Evolutionary conservation across 352 stramenopile genomes (phyloP), one percentile per base, ranked within the genome.

Genomic region (Phytophthora megakarya): DNA sequence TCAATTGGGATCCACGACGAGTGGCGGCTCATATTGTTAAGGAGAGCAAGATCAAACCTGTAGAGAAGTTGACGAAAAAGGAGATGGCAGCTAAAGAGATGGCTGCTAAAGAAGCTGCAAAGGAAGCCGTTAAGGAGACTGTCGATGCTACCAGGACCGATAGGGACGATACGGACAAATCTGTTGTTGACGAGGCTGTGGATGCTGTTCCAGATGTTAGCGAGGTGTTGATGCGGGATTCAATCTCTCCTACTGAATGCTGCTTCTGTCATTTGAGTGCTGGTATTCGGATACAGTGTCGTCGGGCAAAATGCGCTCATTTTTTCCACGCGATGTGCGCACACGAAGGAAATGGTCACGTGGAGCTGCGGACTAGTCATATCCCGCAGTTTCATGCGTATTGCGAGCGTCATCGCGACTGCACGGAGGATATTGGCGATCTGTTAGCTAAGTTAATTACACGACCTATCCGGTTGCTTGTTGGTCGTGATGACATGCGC

Each of bases 251-350:
- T 5, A 45, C 13, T 35, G 47, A 67, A 16, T 92, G 84, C 54
- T 88, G 70, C 51, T 87, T 89, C 38, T 93, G 84, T 25, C 28
- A 62, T 3, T 75, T 57, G 0, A 64, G 18, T 32, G 1, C 21
- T 9, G 84, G 84, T 2, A 46, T 86, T 32, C 81, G 72, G 18
- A 75, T 91, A 50, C 80, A 87, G 54, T 93, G 84, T 48, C 81
- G 81, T 5, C 72, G 67, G 3, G 44, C 88, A 3, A 57, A 80
- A 30, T 93, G 84, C 35, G 63, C 55, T 0, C 63, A 64, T n/a
- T 86, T 79, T 65, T 93, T 93, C 52, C 84, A 93, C 44, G 76
- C 50, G 11, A 78, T 80, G 68, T 93, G 84, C 35, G 80, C 80
- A 25, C 66, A 75, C 16, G 21, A 73, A 79, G 67, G 53, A 61